Percentiles rank a stretch among this genome's conserved stretches.
phyloP scores from a whole-genome alignment of 345 rosid genomes.

The Raphanus raphanistrum region DNA sequence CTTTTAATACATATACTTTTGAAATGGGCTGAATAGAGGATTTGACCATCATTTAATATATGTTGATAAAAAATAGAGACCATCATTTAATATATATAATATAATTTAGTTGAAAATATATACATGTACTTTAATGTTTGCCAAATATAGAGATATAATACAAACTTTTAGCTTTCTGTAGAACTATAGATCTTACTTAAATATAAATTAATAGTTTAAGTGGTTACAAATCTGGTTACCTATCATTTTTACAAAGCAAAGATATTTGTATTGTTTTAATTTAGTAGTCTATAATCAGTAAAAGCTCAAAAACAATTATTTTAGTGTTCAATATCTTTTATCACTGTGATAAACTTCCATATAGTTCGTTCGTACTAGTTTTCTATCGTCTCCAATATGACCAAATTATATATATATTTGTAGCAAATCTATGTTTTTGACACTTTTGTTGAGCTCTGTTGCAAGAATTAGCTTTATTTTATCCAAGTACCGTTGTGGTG shows the following conservation, averaged over 20 bases:
- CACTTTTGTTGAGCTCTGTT: background rate
- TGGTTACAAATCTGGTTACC: background rate
- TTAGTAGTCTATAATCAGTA: background rate
- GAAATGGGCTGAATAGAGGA: background rate
- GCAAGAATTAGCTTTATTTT: background rate
- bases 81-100: background rate
- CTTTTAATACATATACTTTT: background rate
- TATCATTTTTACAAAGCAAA: background rate
- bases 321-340: background rate
- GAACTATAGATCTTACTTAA: background rate
- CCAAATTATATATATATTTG: background rate
- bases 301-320: too few relatives aligned
- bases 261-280: background rate
- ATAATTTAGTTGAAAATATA: background rate
- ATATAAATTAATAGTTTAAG: background rate
- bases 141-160: background rate
- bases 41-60: background rate
- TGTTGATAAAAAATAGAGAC: background rate
- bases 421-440: background rate
- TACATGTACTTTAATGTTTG: background rate
- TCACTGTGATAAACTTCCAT: background rate
- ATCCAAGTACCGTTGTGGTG: background rate
- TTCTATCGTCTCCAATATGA: background rate
- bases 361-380: background rate
- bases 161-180: background rate